Evolutionary conservation across 352 stramenopile genomes (phyloP), one percentile per base, ranked within the genome.

Genomic region (Thalassiosira mediterranea): DNA sequence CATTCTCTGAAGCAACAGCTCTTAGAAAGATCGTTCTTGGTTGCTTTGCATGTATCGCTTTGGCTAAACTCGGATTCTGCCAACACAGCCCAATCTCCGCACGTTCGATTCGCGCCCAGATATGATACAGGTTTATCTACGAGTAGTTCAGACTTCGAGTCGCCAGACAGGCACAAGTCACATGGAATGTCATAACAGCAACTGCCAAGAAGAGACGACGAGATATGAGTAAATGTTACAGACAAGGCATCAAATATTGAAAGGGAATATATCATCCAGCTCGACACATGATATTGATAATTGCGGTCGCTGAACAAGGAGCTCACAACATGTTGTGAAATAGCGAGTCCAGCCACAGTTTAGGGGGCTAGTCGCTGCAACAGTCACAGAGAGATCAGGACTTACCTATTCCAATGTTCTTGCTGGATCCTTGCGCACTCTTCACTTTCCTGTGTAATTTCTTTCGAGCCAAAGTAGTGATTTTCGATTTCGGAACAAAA

Each of bases 181-280:
- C 78, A 86, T 21, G 67, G 72, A 47, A 83, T 54, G 58, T 86
- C 78, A 54, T 81, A 86, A 29, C 78, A 86, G 46, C 78, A 86
- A 23, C 56, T 52, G 42, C 72, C 60, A n/a, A 60, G n/a, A n/a
- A n/a, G n/a, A n/a, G n/a, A n/a, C n/a, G n/a, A n/a, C n/a, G n/a
- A n/a, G n/a, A n/a, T n/a, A n/a, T n/a, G n/a, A n/a, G n/a, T n/a
- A n/a, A n/a, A n/a, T n/a, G n/a, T n/a, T n/a, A n/a, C n/a, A n/a
- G n/a, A n/a, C n/a, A n/a, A n/a, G n/a, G n/a, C n/a, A n/a, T n/a
- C n/a, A n/a, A n/a, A n/a, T n/a, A n/a, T n/a, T n/a, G n/a, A n/a
- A n/a, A n/a, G n/a, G n/a, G n/a, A n/a, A n/a, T n/a, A n/a, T n/a
- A n/a, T n/a, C n/a, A n/a, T n/a, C n/a, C n/a, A n/a, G n/a, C n/a